Evolutionary conservation across 257 asterid species (phyloP).

Genomic region (Datura wrightii): DNA sequence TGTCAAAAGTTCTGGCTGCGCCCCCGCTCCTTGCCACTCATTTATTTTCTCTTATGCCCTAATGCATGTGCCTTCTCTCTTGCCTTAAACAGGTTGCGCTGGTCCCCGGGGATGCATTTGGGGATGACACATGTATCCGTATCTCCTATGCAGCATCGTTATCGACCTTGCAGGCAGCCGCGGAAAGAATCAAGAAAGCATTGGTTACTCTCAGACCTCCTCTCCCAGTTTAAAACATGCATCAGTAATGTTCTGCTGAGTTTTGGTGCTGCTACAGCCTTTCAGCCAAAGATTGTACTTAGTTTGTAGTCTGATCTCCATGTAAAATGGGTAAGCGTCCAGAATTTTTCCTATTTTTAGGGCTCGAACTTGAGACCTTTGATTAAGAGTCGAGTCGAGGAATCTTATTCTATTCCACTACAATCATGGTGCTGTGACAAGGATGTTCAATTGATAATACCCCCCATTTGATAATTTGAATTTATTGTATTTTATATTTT

Average conservation of each 20-base stretch:
- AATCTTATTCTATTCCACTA: no score
- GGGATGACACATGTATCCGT: conserved; percentile 89
- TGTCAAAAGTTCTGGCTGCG: no score
- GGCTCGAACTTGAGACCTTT: no score
- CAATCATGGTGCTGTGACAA: no score
- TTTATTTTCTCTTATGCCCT: not conserved
- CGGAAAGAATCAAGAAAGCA: conserved; percentile 70
- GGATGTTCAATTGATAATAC: no score
- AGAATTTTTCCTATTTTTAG: no score
- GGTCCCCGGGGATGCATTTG: conserved; percentile 93
- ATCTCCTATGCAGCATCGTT: conserved; percentile 86
- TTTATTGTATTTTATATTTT: no score
- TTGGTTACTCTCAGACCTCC: conserved; percentile 57
- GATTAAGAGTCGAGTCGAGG: no score
- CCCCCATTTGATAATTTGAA: no score
- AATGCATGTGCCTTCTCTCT: not conserved
- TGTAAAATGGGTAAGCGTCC: no score
- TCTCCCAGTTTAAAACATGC: conserved; percentile 45
- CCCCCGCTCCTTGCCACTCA: not conserved
- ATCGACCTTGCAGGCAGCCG: conserved; percentile 68
- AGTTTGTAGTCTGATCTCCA: not conserved
- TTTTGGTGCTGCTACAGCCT: not conserved
- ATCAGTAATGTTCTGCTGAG: not conserved
- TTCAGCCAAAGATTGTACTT: not conserved
- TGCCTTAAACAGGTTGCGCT: conserved; percentile 69